A percentile compares a stretch with the other conserved stretches of the same genome.
These are phyloP conservation scores for Rhododendron simsii DNA, from an alignment of 148 eudicot species.

Conservation along the genomic window DNA sequence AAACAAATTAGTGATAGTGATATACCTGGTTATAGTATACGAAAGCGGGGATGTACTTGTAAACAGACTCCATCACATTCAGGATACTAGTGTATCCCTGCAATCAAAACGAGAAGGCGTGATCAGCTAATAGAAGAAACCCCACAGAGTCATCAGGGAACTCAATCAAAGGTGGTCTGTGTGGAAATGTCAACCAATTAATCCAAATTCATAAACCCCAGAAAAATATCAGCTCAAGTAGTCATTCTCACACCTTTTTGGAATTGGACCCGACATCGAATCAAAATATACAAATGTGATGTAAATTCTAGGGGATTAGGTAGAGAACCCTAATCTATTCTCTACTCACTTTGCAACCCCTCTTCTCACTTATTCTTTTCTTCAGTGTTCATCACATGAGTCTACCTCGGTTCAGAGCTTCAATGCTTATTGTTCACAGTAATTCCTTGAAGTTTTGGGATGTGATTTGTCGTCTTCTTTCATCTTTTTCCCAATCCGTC, in stretches of 20 bases:
- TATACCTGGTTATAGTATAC: conserved; percentile 86
- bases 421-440: neutral
- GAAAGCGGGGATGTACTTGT: conserved; percentile 62
- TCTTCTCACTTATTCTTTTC: neutral
- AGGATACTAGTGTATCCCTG: conserved; percentile 78
- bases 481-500: neutral
- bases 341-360: neutral
- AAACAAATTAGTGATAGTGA: neutral
- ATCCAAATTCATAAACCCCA: neutral
- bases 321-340: neutral
- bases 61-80: conserved; percentile 60
- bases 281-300: neutral
- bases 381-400: neutral
- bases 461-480: neutral
- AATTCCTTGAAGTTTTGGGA: neutral
- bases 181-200: neutral
- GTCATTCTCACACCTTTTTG: neutral
- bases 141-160: neutral
- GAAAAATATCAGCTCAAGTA: neutral
- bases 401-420: neutral
- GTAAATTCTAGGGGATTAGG: neutral
- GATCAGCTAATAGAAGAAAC: neutral
- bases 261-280: neutral
- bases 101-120: conserved; percentile 17
- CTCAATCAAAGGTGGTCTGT: neutral